Base-by-base conservation (phyloP, 2,329 filamentous ascomycete genomes). In the Cladosporium colombiae region DNA sequence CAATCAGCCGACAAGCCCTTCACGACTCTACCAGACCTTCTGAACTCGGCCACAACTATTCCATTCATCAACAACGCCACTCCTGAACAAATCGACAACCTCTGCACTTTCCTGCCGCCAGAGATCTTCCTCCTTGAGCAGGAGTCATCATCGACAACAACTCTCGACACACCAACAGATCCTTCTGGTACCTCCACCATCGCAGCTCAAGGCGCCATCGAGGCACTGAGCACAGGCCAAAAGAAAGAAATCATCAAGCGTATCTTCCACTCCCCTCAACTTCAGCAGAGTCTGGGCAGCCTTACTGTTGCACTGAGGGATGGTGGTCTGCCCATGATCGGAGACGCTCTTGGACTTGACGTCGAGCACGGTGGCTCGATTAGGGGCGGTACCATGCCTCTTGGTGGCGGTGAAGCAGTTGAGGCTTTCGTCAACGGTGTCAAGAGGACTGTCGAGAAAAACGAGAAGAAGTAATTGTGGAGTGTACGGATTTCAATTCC, bases 391-490 rank as follows among this genome's bases (percentile, higher is more conserved):
- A 90, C 87, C 60, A 89, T 97, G 81, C 93, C 94, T 2, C 79
- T 97, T 55, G 94, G 93, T 52, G 93, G 93, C 62, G 91, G 91
- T 6, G 90, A 95, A 72, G 94, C 94, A 14, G 89, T 99, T 1
- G 90, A 96, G 80, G 91, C 91, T 3, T 99, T 99, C 78, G 85
- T 99, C 25, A 87, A 96, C 65, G 95, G 94, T 3, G 89, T 97
- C 57, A 95, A 91, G 84, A 89, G 87, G 80, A 89, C 87, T 6
- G 90, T 93, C 0, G 85, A 91, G 79, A 85, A 90, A 71, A 83
- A 81, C 8, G 46, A 65, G 31, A 49, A 58, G 33, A 49, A 58
- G 44, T 59, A 65, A 14, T 29, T 14, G 3, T 65, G 16, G 27
- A 31, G 6, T 10, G 27, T 21, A 31, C 5, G 27, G 18, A n/a